Evolutionary conservation across 2,329 filamentous ascomycete species (phyloP).

Genomic region (Hypomyces rosellus): DNA sequence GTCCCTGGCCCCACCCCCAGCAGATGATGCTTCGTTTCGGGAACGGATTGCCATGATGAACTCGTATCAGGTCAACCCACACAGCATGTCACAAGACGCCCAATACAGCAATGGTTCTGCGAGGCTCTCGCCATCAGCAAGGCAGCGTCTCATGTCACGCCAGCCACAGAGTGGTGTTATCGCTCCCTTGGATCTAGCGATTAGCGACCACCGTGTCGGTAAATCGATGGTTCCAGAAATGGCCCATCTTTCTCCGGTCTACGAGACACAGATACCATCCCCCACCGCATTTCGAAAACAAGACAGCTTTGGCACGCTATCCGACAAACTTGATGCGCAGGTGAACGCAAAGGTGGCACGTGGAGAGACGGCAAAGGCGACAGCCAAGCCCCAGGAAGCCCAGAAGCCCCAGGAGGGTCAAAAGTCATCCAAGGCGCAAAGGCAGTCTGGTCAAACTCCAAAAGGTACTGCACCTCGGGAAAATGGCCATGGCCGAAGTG

Average conservation of each 20-base stretch:
- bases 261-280: constrained; percentile 65
- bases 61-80: constrained; percentile 20
- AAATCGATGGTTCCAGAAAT: constrained; percentile 32
- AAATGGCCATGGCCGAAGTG: constrained; percentile 47
- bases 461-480: constrained; percentile 38
- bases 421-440: constrained; percentile 17
- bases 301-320: constrained; percentile 31
- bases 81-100: constrained; percentile 17
- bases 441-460: constrained; percentile 17
- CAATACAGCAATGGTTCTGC: constrained; percentile 26
- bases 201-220: constrained; percentile 36
- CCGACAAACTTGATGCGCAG: constrained; percentile 3
- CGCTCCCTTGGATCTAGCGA: constrained; percentile 51
- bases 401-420: constrained; percentile 15
- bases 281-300: constrained; percentile 54
- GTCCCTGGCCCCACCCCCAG: constrained; percentile 11
- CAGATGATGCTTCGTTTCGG: constrained; percentile 35
- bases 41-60: constrained; percentile 38
- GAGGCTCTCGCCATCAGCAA: constrained; percentile 27
- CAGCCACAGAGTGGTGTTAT: constrained; percentile 44
- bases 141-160: constrained; percentile 33
- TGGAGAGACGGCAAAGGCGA: constrained; percentile 16
- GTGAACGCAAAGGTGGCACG: constrained; percentile 15
- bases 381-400: background rate
- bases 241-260: constrained; percentile 63